These are phyloP conservation scores for Penicillium antarcticum DNA, from an alignment of 495 filamentous ascomycete species.

Conservation along the genomic window DNA sequence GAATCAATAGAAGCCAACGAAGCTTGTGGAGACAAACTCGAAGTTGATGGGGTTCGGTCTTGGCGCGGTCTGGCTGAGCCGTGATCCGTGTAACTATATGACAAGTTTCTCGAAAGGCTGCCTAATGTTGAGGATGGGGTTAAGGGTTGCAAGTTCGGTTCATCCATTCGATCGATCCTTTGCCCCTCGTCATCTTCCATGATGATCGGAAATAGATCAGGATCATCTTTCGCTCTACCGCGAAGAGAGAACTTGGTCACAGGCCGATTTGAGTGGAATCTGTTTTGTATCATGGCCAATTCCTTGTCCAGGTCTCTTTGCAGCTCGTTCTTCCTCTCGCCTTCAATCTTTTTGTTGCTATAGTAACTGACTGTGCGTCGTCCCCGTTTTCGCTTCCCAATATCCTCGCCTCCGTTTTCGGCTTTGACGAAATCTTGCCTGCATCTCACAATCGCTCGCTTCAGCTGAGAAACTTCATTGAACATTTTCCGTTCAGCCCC, in stretches of 20 bases:
- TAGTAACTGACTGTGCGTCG: neutral
- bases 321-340: neutral
- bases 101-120: too few relatives aligned
- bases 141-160: too few relatives aligned
- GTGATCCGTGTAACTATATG: too few relatives aligned
- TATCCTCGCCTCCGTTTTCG: neutral
- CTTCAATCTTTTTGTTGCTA: neutral
- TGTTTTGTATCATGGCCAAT: neutral
- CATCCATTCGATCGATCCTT: too few relatives aligned
- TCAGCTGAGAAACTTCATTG: neutral
- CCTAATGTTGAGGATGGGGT: too few relatives aligned
- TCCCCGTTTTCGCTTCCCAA: neutral
- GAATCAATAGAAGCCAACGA: too few relatives aligned
- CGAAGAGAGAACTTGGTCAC: neutral
- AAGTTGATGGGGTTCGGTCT: too few relatives aligned
- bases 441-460: neutral
- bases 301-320: neutral
- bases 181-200: neutral
- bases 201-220: neutral
- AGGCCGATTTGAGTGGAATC: neutral
- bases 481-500: neutral
- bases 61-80: too few relatives aligned
- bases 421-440: neutral
- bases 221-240: slow-evolving; percentile 1
- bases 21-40: too few relatives aligned